Base-by-base conservation (phyloP, 179 eudicot genomes). In the Carnegiea gigantea region DNA sequence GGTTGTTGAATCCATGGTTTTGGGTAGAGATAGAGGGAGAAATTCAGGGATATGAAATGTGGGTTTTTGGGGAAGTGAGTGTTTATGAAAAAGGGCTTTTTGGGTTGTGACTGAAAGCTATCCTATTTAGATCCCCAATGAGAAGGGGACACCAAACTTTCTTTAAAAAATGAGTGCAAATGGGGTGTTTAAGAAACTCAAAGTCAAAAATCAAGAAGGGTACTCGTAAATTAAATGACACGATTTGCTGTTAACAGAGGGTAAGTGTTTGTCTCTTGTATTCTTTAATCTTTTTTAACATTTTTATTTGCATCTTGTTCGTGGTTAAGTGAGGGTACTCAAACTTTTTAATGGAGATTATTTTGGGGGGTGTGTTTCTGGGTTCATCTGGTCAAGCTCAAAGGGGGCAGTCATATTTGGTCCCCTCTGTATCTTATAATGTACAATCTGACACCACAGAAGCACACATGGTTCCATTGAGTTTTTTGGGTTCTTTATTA, bases 131-230 rank as follows among this genome's bases (percentile, higher is more conserved):
- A 77, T 84, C 87, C 51, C 79, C 80, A 78, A 85, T 82, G 44
- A 46, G 14, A 67, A 67, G 80, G 48, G 65, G 59, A 14, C 64
- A 80, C 7, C 36, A 67, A 67, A 82, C 53, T 28, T 13, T 12
- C 3, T 28, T 67, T 28, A 12, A 70, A 33, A 70, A 70, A 70
- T 2, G 18, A 17, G 68, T 15, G 67, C 73, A 73, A 78, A 33
- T 48, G 65, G 78, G 79, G 30, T 78, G 46, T 21, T 20, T 23
- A 57, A 49, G 20, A 1, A 60, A 51, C 44, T 70, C 23, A 82
- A 83, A 83, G 88, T 86, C 86, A 86, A 85, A 85, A 71, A 33
- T 57, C 15, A 53, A 49, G 76, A 14, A 82, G 28, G 80, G 72
- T 70, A 80, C 83, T 80, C 72, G 60, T 51, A 70, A 77, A 71